Evolutionary conservation across 2,329 filamentous ascomycete species (phyloP).

Genomic region (Pseudocercospora eumusae): DNA sequence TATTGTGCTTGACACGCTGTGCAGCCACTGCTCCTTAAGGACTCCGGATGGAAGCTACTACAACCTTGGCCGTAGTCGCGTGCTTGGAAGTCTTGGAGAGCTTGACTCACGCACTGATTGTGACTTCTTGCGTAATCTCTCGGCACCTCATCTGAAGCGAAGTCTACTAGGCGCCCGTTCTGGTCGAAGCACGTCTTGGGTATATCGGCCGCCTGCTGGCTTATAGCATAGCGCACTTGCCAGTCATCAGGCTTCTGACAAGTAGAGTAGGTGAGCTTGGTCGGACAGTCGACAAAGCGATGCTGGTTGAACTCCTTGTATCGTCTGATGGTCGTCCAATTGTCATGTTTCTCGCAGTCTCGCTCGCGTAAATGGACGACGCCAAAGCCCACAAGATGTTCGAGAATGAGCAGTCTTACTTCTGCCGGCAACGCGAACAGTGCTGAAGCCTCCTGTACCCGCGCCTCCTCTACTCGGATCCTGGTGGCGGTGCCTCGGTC

Average conservation of each 20-base stretch:
- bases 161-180: background rate
- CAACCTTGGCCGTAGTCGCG: background rate
- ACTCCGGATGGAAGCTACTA: background rate
- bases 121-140: background rate
- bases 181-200: background rate
- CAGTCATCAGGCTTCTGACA: background rate
- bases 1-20: slow-evolving; percentile 1
- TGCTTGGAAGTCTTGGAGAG: background rate
- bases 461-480: background rate
- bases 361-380: background rate
- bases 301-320: background rate
- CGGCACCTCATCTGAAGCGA: background rate
- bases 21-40: background rate
- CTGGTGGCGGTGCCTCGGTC: background rate
- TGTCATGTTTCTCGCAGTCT: background rate
- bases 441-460: background rate
- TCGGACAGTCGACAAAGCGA: background rate
- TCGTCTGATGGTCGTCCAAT: background rate
- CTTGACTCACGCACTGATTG: background rate
- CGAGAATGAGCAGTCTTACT: background rate
- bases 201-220: background rate
- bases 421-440: slow-evolving; percentile 9
- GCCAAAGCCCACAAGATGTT: background rate
- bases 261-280: background rate
- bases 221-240: slow-evolving; percentile 3